phyloP scores from a whole-genome alignment of 192 early-diverging fungal species.

The Haplosporangium gracile region DNA sequence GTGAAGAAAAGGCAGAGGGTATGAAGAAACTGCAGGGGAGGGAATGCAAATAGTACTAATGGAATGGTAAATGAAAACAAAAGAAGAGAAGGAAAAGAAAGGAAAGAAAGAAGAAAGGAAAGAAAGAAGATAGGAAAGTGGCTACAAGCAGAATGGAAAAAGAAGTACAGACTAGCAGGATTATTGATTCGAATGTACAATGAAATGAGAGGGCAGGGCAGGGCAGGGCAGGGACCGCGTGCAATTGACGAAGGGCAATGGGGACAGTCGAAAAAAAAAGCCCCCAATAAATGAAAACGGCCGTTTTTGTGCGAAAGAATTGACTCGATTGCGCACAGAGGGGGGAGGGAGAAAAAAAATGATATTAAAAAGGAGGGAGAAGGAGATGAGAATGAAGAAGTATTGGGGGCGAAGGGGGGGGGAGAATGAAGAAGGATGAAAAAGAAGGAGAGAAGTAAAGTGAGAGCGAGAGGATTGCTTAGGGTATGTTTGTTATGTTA shows the following conservation, averaged over 20 bases:
- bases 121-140: background rate
- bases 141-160: background rate
- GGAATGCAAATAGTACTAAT: background rate
- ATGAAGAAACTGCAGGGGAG: background rate
- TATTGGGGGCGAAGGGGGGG: background rate
- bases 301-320: background rate
- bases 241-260: background rate
- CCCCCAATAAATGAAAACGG: background rate
- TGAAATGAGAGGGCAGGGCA: background rate
- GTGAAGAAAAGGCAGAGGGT: no score
- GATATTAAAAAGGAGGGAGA: background rate
- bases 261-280: background rate
- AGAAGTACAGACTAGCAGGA: background rate
- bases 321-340: background rate
- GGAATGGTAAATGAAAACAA: background rate
- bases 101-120: background rate
- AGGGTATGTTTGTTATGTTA: no score
- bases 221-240: background rate
- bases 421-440: background rate
- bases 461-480: background rate
- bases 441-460: background rate
- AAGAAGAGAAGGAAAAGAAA: background rate
- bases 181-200: background rate
- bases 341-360: background rate
- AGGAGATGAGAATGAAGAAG: background rate